A percentile compares a stretch with the other conserved stretches of the same genome.
These are phyloP conservation scores for Boletus barrowsii DNA, from an alignment of 768 basidiomycete species.

Conservation along the genomic window DNA sequence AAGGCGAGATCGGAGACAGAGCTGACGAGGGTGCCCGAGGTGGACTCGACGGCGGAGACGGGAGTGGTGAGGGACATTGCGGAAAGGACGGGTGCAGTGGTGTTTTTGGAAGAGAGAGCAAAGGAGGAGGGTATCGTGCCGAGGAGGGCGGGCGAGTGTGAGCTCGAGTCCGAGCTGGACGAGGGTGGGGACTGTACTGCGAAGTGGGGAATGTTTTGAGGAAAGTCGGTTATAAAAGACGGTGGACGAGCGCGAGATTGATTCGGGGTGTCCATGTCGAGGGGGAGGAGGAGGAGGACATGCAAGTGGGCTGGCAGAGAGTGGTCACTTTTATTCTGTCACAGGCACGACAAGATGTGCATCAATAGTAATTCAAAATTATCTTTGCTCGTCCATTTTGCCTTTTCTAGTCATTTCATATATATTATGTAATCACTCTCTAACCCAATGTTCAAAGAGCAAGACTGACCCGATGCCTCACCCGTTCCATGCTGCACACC, in stretches of 20 bases:
- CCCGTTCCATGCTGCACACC: constrained; percentile 25
- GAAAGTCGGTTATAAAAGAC: constrained; percentile 38
- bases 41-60: constrained; percentile 17
- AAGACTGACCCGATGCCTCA: constrained; percentile 12
- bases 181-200: constrained; percentile 3
- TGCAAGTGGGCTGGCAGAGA: constrained; percentile 18
- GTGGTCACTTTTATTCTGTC: constrained; percentile 34
- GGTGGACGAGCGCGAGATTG: neutral
- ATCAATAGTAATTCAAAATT: constrained; percentile 29
- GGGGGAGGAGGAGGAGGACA: constrained; percentile 15
- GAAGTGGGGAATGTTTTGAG: neutral
- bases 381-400: neutral
- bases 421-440: constrained; percentile 18
- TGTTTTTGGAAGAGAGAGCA: neutral
- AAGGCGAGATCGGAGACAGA: constrained; percentile 26
- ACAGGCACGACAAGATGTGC: constrained; percentile 30
- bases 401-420: constrained; percentile 14
- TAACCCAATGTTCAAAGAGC: neutral
- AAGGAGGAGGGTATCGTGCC: neutral
- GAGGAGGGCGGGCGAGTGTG: constrained; percentile 30
- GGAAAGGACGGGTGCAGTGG: neutral
- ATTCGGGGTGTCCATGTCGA: neutral
- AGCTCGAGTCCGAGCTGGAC: constrained; percentile 23
- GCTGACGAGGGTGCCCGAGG: constrained; percentile 17
- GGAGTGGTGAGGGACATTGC: constrained; percentile 10